Evolutionary conservation across 2,329 filamentous ascomycete genomes (phyloP), one percentile per base, ranked within the genome.

Genomic region (Trichophyton verrucosum): DNA sequence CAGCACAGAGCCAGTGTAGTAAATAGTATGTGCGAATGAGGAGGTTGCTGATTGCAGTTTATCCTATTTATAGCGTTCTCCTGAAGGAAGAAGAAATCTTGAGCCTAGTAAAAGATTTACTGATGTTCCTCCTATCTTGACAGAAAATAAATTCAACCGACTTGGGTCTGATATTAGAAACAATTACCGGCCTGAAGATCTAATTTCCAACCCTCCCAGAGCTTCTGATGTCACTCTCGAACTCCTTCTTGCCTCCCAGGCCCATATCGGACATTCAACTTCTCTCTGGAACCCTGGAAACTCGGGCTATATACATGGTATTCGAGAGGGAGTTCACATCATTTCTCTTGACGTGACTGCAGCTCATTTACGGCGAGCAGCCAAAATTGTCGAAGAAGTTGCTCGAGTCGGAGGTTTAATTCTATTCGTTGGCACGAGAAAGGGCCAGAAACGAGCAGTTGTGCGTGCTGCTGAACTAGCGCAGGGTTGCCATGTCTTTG

Each of bases 271-370:
- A 64, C 94, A 99, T 76, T 83, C 88, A 69, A 92, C 88, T 0
- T 89, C 89, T 64, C 81, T 91, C 57, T 99, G 94, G 94, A 95
- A 99, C 76, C 91, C 94, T 9, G 86, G 85, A 59, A 99, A 97
- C 77, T 86, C 91, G 65, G 84, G 88, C 66, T 97, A 97, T 77
- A 97, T 99, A 72, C 91, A 89, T 72, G 94, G 94, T 68, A 83
- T 95, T 64, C 82, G 94, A 51, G 83, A 94, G 66, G 90, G 88
- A 15, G 86, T 95, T 63, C 92, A 96, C 76, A 91, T 99, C 72
- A 96, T 99, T 73, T 88, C 87, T 8, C 85, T 97, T 2, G 94
- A 99, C 72, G 82, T 85, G 63, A 97, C 89, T 36, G 90, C 91
- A 13, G 87, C 91, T 15, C 87, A 97, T 75, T 82, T 99, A 60